These are phyloP conservation scores for Anethum foeniculum DNA, from an alignment of 140 eudicot species.

Conservation along the genomic window DNA sequence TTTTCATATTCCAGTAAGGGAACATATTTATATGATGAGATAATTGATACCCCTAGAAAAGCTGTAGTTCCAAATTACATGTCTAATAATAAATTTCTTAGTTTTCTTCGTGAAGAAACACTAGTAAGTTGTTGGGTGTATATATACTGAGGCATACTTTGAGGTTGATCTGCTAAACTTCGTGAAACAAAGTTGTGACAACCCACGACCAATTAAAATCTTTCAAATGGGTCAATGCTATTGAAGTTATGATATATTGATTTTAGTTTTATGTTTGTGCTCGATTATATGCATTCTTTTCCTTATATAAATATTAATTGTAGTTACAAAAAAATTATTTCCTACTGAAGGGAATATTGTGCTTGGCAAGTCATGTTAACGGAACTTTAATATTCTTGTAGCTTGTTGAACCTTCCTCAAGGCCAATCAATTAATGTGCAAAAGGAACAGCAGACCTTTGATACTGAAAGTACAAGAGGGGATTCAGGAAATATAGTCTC, in stretches of 20 bases:
- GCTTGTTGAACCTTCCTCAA: slow-evolving; percentile 77
- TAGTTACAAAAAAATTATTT: not conserved
- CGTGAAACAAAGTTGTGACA: not conserved
- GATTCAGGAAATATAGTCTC: slow-evolving; percentile 29
- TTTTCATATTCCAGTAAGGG: not conserved
- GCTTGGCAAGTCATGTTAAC: not conserved
- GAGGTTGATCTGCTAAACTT: not conserved
- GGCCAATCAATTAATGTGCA: slow-evolving; percentile 37
- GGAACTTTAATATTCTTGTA: slow-evolving; percentile 22
- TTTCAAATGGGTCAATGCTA: not conserved
- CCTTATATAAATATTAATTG: not conserved
- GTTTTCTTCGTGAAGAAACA: not conserved
- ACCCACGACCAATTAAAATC: not conserved
- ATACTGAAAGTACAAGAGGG: slow-evolving; percentile 21
- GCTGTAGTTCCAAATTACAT: not conserved
- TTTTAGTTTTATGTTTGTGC: not conserved
- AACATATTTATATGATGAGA: not conserved
- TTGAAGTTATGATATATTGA: not conserved
- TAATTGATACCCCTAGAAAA: not conserved
- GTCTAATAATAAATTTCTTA: not conserved
- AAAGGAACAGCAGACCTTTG: slow-evolving; percentile 32
- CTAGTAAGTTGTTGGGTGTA: not conserved
- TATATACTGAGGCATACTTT: not conserved
- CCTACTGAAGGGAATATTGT: no score
- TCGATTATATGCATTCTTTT: not conserved